Base-by-base conservation (phyloP, 176 grass and related monocot species). In the Areca catechu region DNA sequence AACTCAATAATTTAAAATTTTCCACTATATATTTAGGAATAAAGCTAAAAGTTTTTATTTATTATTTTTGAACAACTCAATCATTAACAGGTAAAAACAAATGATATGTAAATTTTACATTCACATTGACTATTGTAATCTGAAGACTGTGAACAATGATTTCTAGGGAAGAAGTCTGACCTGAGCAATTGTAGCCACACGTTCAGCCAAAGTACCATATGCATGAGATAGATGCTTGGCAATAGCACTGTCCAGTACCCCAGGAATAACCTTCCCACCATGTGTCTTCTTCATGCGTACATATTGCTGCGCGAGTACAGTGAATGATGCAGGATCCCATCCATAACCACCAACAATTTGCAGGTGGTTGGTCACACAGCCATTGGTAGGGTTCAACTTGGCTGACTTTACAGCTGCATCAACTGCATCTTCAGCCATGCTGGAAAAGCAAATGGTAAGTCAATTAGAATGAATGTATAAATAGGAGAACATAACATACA, bases 371-470 rank as follows among this genome's bases (percentile, higher is more conserved):
- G 86, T 91, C 69, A 97, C 83, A 75, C 87, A 97, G 19, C 58
- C 77, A 82, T 97, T 97, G 48, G 65, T 55, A 48, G 83, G 58
- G 71, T 83, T 88, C 76, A 97, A 79, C 79, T 82, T 77, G 61
- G 86, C 92, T 50, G 78, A 79, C n/a, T 62, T 75, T 82, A 97
- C 79, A 60, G 92, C 86, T 47, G 69, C 83, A 75, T 88, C 76
- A 77, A 91, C 75, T 66, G 83, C 92, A 70, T 97, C 92, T 72
- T 91, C 92, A 67, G 92, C 92, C 92, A 91, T 97, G 76, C 92
- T 97, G 76, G 23, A 73, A 48, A 28, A 30, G 18, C 24, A 48
- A 54, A 54, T 48, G 16, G 63, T 18, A 50, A 68, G 18, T 16
- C 67, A 7, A 74, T 81, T 50, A 86, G 62, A 34, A 70, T 18